Conservation (phyloP, 1,139 yeast species). For the Protomyces inouyei region DNA sequence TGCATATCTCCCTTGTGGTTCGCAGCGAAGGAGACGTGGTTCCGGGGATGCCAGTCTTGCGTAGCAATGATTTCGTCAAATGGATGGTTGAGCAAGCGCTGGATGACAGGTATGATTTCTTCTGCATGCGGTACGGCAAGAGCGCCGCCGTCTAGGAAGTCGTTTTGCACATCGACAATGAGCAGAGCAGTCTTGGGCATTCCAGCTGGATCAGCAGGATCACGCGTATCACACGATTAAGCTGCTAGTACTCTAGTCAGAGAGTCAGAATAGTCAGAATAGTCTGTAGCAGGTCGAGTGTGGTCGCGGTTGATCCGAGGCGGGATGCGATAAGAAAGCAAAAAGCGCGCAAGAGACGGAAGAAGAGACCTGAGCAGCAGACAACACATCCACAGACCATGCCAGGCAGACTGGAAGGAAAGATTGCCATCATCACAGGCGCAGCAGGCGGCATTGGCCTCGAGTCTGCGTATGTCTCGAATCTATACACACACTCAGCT, state of each 20-base stretch:
- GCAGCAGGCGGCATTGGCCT: conserved; percentile 53
- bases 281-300: too few relatives aligned
- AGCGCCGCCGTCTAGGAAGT: conserved; percentile 16
- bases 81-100: not conserved
- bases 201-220: not conserved
- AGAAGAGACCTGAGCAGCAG: not conserved
- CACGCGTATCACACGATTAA: too few relatives aligned
- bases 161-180: conserved; percentile 18
- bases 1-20: conserved; percentile 1
- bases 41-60: conserved; percentile 16
- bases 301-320: not conserved
- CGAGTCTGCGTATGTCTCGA: conserved; percentile 37
- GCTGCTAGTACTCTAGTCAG: too few relatives aligned
- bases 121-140: conserved; percentile 13
- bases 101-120: not conserved
- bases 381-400: conserved; percentile 32
- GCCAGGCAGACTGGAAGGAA: conserved; percentile 63
- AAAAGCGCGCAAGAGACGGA: not conserved
- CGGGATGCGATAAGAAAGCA: not conserved
- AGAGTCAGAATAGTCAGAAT: too few relatives aligned
- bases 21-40: conserved; percentile 16
- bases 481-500: not conserved
- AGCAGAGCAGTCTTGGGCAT: not conserved
- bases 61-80: conserved; percentile 6
- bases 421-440: conserved; percentile 57